These are phyloP conservation scores for Fusarium anthophilum DNA, from an alignment of 2,329 filamentous ascomycete genomes.

Conservation along the genomic window DNA sequence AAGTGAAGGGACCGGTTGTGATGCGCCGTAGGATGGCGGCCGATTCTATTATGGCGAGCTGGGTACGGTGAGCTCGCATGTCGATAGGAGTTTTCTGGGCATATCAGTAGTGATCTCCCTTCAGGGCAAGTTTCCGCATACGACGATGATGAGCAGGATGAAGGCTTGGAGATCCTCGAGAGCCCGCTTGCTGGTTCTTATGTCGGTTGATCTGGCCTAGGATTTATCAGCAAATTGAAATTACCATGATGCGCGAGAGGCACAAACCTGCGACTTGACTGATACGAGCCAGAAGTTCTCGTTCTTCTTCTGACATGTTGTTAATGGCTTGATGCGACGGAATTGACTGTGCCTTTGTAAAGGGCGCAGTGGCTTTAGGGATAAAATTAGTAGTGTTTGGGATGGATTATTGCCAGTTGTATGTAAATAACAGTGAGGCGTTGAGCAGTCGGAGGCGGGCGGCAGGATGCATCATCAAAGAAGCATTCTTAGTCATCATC, in stretches of 20 bases:
- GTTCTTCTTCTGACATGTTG: constrained; percentile 60
- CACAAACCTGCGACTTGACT: constrained; percentile 59
- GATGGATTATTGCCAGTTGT: neutral
- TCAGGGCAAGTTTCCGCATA: constrained; percentile 40
- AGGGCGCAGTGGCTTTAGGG: neutral
- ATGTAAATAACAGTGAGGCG: neutral
- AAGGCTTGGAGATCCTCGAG: constrained; percentile 43
- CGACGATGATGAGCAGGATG: constrained; percentile 48
- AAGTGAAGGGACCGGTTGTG: constrained; percentile 70
- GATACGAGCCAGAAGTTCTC: constrained; percentile 64
- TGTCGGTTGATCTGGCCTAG: constrained; percentile 82
- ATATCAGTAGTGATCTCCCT: constrained; percentile 12
- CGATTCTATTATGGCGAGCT: constrained; percentile 48
- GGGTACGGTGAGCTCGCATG: constrained; percentile 48
- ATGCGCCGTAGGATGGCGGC: constrained; percentile 50
- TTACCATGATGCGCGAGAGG: constrained; percentile 10
- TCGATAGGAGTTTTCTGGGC: constrained; percentile 47
- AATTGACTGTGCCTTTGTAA: neutral
- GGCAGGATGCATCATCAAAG: constrained; percentile 33
- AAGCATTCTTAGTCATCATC: constrained; percentile 36
- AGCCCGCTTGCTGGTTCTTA: constrained; percentile 69
- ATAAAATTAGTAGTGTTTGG: constrained; percentile 4
- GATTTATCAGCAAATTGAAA: constrained; percentile 36
- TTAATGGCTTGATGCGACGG: neutral
- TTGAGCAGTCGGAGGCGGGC: neutral